These are phyloP conservation scores for Multifurca ochricompacta DNA, from an alignment of 768 basidiomycete species.

Conservation along the genomic window DNA sequence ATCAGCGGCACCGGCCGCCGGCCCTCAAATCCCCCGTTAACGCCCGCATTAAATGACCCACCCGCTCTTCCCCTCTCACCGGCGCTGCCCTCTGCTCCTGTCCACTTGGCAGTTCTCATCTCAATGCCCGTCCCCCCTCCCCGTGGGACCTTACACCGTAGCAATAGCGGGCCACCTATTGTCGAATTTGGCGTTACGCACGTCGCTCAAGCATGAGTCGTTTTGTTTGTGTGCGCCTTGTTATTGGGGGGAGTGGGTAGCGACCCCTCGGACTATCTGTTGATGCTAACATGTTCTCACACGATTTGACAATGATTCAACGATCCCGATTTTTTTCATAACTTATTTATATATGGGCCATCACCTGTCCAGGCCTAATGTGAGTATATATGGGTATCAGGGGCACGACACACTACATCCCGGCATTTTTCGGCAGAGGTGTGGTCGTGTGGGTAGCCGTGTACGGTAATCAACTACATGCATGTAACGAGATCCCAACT, in stretches of 20 bases:
- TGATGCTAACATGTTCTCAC: too few species aligned
- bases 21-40: not conserved
- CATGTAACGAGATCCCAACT: conserved; percentile 5
- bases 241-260: too few species aligned
- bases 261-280: too few species aligned
- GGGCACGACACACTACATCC: not conserved
- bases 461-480: conserved; percentile 2
- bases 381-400: too few species aligned
- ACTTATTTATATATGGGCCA: too few species aligned
- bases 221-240: too few species aligned
- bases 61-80: not conserved
- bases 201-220: too few species aligned
- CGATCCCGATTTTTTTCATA: too few species aligned
- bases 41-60: not conserved
- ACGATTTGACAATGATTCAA: too few species aligned
- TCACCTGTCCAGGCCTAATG: too few species aligned
- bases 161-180: not conserved
- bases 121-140: conserved; percentile 3
- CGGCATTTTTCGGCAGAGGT: not conserved
- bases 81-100: not conserved
- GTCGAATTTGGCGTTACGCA: conserved; percentile 9
- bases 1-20: not conserved
- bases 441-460: not conserved
- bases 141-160: not conserved
- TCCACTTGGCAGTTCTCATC: conserved; percentile 1